phyloP scores from a whole-genome alignment of 441 rosid genomes.

The Brassica balearica region DNA sequence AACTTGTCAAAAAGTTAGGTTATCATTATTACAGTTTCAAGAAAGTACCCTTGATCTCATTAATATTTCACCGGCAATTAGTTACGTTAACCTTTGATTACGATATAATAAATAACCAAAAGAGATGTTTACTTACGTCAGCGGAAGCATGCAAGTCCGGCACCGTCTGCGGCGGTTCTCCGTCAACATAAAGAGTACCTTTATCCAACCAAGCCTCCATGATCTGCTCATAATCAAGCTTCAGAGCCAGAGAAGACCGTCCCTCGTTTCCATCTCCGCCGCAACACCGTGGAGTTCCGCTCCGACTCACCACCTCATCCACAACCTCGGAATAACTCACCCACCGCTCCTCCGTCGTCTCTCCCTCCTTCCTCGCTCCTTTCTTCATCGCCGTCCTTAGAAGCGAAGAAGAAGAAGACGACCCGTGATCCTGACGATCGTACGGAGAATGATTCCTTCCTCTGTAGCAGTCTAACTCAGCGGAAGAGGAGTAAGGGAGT shows the following conservation, averaged over 20 bases:
- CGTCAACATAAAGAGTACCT: conserved; percentile 68
- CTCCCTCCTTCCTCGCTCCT: conserved; percentile 54
- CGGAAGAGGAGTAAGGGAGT: conserved; percentile 45
- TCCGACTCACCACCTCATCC: conserved; percentile 75
- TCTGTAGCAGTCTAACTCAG: conserved; percentile 16
- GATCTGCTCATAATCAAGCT: conserved; percentile 85
- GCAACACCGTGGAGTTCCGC: conserved; percentile 51
- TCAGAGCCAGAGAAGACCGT: conserved; percentile 54
- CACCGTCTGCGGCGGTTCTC: conserved; percentile 69
- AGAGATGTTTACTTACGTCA: conserved; percentile 35
- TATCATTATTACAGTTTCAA: neutral
- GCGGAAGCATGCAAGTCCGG: conserved; percentile 63
- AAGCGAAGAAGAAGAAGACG: conserved; percentile 45
- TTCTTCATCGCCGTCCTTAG: conserved; percentile 72
- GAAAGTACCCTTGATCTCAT: conserved; percentile 16
- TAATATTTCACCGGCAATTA: neutral
- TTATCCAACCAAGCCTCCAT: conserved; percentile 86
- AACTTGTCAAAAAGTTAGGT: neutral
- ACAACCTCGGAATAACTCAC: conserved; percentile 83
- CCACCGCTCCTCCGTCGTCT: conserved; percentile 64
- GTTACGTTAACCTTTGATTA: conserved; percentile 1
- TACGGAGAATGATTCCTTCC: too few species aligned
- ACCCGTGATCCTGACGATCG: conserved; percentile 18
- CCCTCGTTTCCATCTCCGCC: conserved; percentile 33
- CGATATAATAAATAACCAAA: neutral